Percentiles rank a stretch among this genome's conserved stretches.
These are phyloP conservation scores for Neofusicoccum cordaticola DNA, from an alignment of 2,329 filamentous ascomycete species.

Conservation along the genomic window DNA sequence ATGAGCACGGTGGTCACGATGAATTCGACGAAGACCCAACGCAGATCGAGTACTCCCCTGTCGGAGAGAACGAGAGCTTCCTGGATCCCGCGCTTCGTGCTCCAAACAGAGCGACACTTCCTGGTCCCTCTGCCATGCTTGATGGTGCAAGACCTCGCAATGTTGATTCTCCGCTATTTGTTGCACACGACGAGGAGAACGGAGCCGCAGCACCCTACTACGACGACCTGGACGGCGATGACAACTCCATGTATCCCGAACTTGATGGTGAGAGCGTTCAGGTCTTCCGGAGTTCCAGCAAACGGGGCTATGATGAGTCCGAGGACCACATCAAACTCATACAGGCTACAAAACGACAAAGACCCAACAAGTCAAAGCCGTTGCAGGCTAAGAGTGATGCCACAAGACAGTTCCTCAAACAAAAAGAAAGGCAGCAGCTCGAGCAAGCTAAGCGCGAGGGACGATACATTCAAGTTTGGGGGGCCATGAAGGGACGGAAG, in stretches of 20 bases:
- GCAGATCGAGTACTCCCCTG: slow-evolving; percentile 14
- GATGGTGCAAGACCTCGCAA: slow-evolving; percentile 22
- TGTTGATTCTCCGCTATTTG: neutral
- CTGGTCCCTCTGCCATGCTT: slow-evolving; percentile 23
- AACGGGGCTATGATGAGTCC: slow-evolving; percentile 30
- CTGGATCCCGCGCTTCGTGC: slow-evolving; percentile 13
- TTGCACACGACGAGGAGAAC: neutral
- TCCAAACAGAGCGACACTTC: neutral
- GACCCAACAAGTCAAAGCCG: slow-evolving; percentile 37
- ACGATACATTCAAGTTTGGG: slow-evolving; percentile 46
- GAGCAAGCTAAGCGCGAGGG: slow-evolving; percentile 44
- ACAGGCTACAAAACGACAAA: slow-evolving; percentile 26
- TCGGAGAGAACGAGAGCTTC: slow-evolving; percentile 3
- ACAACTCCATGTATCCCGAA: slow-evolving; percentile 26
- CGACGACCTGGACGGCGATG: slow-evolving; percentile 21
- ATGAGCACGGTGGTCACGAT: slow-evolving; percentile 36
- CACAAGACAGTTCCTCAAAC: slow-evolving; percentile 47
- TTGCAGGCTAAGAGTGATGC: slow-evolving; percentile 41
- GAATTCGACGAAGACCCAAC: neutral
- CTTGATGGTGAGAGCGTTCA: slow-evolving; percentile 29
- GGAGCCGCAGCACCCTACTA: slow-evolving; percentile 18
- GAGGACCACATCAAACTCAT: slow-evolving; percentile 26
- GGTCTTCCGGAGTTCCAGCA: slow-evolving; percentile 26
- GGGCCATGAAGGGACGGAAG: slow-evolving; percentile 45
- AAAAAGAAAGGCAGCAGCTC: slow-evolving; percentile 44